Conservation (phyloP, 2,329 filamentous ascomycete genomes). For the Scolecobasidium constrictum region DNA sequence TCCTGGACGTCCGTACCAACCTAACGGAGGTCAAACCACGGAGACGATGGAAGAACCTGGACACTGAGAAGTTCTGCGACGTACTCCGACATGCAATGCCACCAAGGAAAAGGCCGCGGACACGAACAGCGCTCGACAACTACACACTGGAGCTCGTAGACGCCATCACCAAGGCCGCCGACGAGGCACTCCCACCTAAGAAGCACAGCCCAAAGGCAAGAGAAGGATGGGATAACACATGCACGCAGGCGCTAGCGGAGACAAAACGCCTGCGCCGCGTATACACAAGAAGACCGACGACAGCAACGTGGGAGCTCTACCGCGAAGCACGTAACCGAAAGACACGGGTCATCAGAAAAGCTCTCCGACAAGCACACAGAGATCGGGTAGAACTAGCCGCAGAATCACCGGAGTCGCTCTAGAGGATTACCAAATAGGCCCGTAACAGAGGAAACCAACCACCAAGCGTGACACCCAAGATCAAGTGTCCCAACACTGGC, state of each 20-base stretch:
- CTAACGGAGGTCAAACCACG: slow-evolving; percentile 5
- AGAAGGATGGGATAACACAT: too few species aligned
- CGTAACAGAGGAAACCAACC: slow-evolving; percentile 8
- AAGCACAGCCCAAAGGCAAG: too few species aligned
- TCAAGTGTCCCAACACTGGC: too few species aligned
- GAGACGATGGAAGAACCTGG: slow-evolving; percentile 9
- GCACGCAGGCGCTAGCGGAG: slow-evolving; percentile 11
- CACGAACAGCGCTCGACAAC: slow-evolving; percentile 11
- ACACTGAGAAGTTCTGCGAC: slow-evolving; percentile 4
- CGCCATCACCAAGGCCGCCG: slow-evolving; percentile 11
- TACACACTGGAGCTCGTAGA: slow-evolving; percentile 11
- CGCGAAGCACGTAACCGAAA: slow-evolving; percentile 1
- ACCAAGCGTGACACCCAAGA: too few species aligned
- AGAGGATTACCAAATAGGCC: slow-evolving; percentile 10
- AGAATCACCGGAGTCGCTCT: neutral
- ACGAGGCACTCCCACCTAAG: too few species aligned
- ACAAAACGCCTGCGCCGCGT: slow-evolving; percentile 12
- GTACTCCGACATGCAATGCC: slow-evolving; percentile 11
- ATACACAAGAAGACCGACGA: neutral
- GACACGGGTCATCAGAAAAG: slow-evolving; percentile 8
- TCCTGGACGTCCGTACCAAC: slow-evolving; percentile 11
- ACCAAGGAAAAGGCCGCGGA: slow-evolving; percentile 11
- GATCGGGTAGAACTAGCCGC: slow-evolving; percentile 11
- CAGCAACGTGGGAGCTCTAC: neutral
- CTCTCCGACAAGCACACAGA: slow-evolving; percentile 6